phyloP scores from a whole-genome alignment of 1,284 basidiomycete species.

The Boletus semigastroideus region DNA sequence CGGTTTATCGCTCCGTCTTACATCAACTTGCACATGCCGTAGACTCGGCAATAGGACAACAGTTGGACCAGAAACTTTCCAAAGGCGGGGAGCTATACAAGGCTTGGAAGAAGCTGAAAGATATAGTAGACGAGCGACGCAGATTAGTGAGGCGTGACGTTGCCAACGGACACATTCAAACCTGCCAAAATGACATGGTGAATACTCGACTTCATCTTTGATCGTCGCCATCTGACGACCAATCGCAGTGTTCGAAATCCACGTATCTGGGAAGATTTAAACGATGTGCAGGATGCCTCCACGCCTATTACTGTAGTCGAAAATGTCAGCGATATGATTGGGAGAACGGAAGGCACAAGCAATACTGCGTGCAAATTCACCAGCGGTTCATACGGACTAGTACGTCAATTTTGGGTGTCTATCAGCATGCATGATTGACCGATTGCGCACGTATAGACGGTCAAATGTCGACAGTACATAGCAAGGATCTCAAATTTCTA shows the following conservation, averaged over 20 bases:
- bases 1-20: slow-evolving; percentile 30
- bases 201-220: background rate
- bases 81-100: slow-evolving; percentile 19
- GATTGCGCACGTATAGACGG: slow-evolving; percentile 15
- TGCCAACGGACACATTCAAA: slow-evolving; percentile 24
- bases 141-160: slow-evolving; percentile 17
- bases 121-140: slow-evolving; percentile 21
- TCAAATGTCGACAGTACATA: slow-evolving; percentile 23
- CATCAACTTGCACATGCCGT: slow-evolving; percentile 12
- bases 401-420: slow-evolving; percentile 8
- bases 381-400: slow-evolving; percentile 18
- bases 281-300: too few relatives aligned
- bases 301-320: too few relatives aligned
- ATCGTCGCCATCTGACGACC: background rate
- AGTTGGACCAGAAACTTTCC: slow-evolving; percentile 12
- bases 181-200: slow-evolving; percentile 29
- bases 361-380: slow-evolving; percentile 24
- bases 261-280: background rate
- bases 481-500: slow-evolving; percentile 1
- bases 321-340: slow-evolving; percentile 29
- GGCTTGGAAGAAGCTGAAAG: slow-evolving; percentile 24
- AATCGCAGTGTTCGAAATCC: slow-evolving; percentile 24
- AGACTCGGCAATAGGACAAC: slow-evolving; percentile 5
- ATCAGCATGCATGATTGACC: background rate
- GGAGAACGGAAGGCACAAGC: slow-evolving; percentile 26